phyloP scores from a whole-genome alignment of 164 flowering plant genomes.

The Chimonanthus salicifolius region DNA sequence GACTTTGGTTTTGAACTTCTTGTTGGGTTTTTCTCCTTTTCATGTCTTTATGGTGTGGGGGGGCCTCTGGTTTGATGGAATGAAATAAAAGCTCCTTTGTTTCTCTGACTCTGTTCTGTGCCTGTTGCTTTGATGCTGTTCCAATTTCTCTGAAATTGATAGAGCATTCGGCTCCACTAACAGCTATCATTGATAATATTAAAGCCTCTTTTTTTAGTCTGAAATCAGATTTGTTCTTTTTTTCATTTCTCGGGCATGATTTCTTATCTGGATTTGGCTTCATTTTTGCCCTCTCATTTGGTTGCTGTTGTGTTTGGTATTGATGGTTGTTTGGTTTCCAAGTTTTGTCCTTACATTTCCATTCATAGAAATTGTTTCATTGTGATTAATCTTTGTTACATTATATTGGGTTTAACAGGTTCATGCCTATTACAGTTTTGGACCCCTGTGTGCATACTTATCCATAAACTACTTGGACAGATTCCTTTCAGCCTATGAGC shows the following conservation, averaged over 20 bases:
- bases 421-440: constrained; percentile 60
- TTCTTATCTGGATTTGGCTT: not conserved
- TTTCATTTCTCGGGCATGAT: not conserved
- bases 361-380: not conserved
- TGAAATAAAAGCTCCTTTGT: not conserved
- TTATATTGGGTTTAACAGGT: constrained; percentile 38
- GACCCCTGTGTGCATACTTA: constrained; percentile 64
- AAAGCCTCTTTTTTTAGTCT: not conserved
- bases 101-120: not conserved
- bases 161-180: not conserved
- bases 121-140: not conserved
- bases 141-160: not conserved
- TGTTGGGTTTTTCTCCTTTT: not conserved
- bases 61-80: not conserved
- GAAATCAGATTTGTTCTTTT: not conserved
- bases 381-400: constrained; percentile 3
- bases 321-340: not conserved
- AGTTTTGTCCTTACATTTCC: not conserved
- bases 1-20: not conserved
- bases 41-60: not conserved
- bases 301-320: not conserved
- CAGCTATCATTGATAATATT: not conserved
- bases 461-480: constrained; percentile 82
- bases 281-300: constrained; percentile 5
- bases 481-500: constrained; percentile 66